Percentiles rank a stretch among this genome's conserved stretches.
phyloP scores from a whole-genome alignment of 108 stramenopile species.

The Nitzschia palea region DNA sequence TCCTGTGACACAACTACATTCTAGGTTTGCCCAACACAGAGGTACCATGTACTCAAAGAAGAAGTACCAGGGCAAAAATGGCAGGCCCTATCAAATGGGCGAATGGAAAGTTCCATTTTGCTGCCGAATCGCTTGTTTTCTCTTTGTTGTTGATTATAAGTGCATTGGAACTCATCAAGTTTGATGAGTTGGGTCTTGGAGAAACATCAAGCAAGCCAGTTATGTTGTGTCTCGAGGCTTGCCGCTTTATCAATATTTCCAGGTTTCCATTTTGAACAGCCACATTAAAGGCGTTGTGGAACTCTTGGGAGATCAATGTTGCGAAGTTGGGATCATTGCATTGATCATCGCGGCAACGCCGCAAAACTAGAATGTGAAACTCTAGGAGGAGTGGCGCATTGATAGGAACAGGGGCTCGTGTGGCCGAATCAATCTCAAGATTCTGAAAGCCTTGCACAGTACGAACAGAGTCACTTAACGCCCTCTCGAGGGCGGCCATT shows the following conservation, averaged over 20 bases:
- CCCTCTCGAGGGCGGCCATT: not conserved
- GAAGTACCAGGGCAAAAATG: too few relatives aligned
- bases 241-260: not conserved
- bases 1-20: too few relatives aligned
- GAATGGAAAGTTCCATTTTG: not conserved
- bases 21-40: too few relatives aligned
- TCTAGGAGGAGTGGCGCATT: not conserved
- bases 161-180: conserved; percentile 2
- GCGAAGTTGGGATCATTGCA: not conserved
- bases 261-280: not conserved
- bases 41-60: too few relatives aligned
- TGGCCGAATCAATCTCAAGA: not conserved
- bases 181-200: not conserved
- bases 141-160: too few relatives aligned
- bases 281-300: not conserved
- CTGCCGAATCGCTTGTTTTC: too few relatives aligned
- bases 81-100: too few relatives aligned
- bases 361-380: not conserved
- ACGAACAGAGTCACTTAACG: not conserved
- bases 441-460: not conserved
- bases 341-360: not conserved
- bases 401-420: not conserved
- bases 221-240: not conserved
- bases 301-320: not conserved
- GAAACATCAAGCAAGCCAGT: not conserved